These are phyloP conservation scores for Dryas drummondii DNA, from an alignment of 306 rosid genomes.

Conservation along the genomic window DNA sequence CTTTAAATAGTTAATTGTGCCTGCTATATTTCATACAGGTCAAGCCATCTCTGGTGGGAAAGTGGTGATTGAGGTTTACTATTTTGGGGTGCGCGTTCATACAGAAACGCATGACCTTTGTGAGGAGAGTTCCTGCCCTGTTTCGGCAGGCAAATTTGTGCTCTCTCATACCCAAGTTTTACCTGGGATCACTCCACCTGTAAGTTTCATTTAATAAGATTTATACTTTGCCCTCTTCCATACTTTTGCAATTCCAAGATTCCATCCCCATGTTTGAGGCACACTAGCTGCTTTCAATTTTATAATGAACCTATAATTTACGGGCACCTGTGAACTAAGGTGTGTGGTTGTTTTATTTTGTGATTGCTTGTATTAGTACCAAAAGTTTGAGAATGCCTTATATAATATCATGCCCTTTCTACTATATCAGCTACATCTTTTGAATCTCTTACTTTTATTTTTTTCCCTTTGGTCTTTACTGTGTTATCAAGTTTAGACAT, in stretches of 20 bases:
- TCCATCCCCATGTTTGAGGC: neutral
- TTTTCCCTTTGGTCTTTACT: neutral
- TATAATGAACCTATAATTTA: neutral
- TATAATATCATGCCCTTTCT: neutral
- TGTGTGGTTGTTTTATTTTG: neutral
- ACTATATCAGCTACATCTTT: neutral
- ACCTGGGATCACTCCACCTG: conserved; percentile 77
- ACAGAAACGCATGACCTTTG: conserved; percentile 58
- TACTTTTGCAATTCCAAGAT: neutral
- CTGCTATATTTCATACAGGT: conserved; percentile 39
- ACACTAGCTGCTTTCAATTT: neutral
- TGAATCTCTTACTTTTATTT: neutral
- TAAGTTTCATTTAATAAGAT: conserved; percentile 44
- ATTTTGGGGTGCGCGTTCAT: conserved; percentile 64
- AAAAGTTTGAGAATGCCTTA: neutral
- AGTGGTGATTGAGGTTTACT: conserved; percentile 63
- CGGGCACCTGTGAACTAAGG: neutral
- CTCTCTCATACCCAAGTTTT: conserved; percentile 70
- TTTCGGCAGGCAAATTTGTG: conserved; percentile 55
- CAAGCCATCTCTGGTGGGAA: conserved; percentile 56
- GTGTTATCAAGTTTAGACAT: neutral
- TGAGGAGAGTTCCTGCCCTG: conserved; percentile 58
- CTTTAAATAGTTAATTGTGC: conserved; percentile 15
- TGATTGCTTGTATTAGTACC: neutral
- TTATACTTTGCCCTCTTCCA: conserved; percentile 2